phyloP scores from a whole-genome alignment of 1,284 basidiomycete species.

The Taiwanofungus camphoratus region DNA sequence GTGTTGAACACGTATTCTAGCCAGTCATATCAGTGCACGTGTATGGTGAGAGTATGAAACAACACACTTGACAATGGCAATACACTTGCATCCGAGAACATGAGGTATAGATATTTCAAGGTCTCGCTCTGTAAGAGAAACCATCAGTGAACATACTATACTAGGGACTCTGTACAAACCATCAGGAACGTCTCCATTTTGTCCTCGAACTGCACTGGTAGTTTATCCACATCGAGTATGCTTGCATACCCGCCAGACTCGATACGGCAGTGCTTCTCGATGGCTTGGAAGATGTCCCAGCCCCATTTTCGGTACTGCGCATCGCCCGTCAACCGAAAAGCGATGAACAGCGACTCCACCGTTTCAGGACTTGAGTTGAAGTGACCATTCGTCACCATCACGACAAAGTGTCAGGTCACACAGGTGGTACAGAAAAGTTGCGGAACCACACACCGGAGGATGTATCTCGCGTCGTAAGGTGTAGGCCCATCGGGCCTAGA shows the following conservation, averaged over 20 bases:
- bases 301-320: conserved; percentile 77
- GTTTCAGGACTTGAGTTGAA: conserved; percentile 73
- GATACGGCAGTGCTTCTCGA: conserved; percentile 78
- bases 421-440: conserved; percentile 4
- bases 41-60: background rate
- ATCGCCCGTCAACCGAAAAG: conserved; percentile 82
- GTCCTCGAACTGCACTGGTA: conserved; percentile 68
- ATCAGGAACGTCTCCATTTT: conserved; percentile 96
- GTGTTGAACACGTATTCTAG: conserved; percentile 93
- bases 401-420: background rate
- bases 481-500: conserved; percentile 42
- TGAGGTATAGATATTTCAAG: conserved; percentile 89
- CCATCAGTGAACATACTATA: background rate
- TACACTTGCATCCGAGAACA: conserved; percentile 74
- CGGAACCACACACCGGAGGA: conserved; percentile 54
- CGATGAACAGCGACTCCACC: conserved; percentile 89
- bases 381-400: background rate
- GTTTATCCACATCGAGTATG: conserved; percentile 78
- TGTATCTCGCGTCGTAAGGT: conserved; percentile 84
- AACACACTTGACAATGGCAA: conserved; percentile 72
- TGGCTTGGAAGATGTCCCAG: conserved; percentile 89
- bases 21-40: no score
- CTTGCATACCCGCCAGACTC: conserved; percentile 79
- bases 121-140: conserved; percentile 67
- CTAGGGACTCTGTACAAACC: conserved; percentile 36